Evolutionary conservation across 768 basidiomycete genomes (phyloP).

Genomic region (Xerocomus potaroensis): DNA sequence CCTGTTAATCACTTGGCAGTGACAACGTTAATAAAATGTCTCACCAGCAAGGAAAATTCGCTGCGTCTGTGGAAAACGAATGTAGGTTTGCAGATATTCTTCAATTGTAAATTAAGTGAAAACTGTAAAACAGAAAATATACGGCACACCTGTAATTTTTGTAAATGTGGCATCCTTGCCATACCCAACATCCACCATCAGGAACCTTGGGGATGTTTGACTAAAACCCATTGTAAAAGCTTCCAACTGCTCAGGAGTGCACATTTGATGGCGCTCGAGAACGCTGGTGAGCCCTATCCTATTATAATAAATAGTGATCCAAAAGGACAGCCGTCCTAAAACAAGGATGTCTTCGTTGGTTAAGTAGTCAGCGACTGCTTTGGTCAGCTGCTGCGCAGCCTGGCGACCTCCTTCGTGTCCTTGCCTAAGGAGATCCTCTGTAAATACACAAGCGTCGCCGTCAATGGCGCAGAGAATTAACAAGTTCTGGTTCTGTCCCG

Average conservation of each 20-base stretch:
- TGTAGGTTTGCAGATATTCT: constrained; percentile 72
- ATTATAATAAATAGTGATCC: constrained; percentile 72
- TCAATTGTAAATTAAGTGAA: constrained; percentile 2
- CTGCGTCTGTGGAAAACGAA: constrained; percentile 69
- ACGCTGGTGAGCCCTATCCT: constrained; percentile 49
- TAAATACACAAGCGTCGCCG: constrained; percentile 67
- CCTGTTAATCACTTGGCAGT: constrained; percentile 1
- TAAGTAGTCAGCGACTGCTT: constrained; percentile 64
- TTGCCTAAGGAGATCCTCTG: constrained; percentile 50
- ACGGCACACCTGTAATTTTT: constrained; percentile 63
- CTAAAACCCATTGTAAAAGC: constrained; percentile 71
- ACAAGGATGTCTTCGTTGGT: constrained; percentile 56
- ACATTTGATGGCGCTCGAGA: constrained; percentile 50
- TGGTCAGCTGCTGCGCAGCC: constrained; percentile 60
- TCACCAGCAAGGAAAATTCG: constrained; percentile 70
- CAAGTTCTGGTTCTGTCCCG: constrained; percentile 52
- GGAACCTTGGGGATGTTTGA: constrained; percentile 68
- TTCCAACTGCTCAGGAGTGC: constrained; percentile 62
- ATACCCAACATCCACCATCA: constrained; percentile 63
- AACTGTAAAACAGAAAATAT: neutral
- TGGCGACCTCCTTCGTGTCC: constrained; percentile 63
- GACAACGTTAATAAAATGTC: constrained; percentile 7
- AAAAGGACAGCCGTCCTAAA: constrained; percentile 66
- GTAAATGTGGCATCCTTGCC: constrained; percentile 56
- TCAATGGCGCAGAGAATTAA: constrained; percentile 74